Evolutionary conservation across 2,329 filamentous ascomycete species (phyloP).

Genomic region (Hirsutella thompsonii): DNA sequence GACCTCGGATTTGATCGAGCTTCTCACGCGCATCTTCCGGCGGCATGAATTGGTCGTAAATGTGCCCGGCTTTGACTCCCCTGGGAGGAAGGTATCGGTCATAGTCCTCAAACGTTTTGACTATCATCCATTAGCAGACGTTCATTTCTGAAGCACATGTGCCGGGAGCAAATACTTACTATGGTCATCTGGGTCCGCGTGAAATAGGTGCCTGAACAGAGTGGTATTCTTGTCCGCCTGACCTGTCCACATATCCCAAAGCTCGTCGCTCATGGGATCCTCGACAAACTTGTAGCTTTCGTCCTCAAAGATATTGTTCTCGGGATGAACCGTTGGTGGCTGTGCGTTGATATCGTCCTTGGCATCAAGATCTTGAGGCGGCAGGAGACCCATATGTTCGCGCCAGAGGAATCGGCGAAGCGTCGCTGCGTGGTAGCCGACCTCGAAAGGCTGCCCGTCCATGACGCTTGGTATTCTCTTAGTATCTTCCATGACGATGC

Average conservation of each 20-base stretch:
- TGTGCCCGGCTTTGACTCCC: constrained; percentile 68
- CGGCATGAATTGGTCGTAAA: constrained; percentile 70
- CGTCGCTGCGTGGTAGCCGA: constrained; percentile 70
- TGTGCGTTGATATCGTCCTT: constrained; percentile 58
- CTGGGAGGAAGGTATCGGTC: constrained; percentile 61
- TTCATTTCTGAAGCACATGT: background rate
- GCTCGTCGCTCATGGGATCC: constrained; percentile 54
- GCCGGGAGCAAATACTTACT: constrained; percentile 30
- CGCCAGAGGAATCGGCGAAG: constrained; percentile 76
- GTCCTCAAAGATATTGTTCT: constrained; percentile 50
- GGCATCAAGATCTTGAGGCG: constrained; percentile 57
- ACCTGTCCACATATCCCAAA: constrained; percentile 57
- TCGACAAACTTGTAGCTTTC: constrained; percentile 52
- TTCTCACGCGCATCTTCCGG: constrained; percentile 60
- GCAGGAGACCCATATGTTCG: constrained; percentile 76
- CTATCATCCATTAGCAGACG: constrained; percentile 21
- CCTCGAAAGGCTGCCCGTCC: constrained; percentile 65
- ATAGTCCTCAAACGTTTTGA: constrained; percentile 85
- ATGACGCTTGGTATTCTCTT: constrained; percentile 59
- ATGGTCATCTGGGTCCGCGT: constrained; percentile 78
- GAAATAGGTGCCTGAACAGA: constrained; percentile 68
- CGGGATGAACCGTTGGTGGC: constrained; percentile 52
- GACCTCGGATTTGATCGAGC: constrained; percentile 69
- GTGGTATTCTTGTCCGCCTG: constrained; percentile 60
- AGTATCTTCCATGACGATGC: constrained; percentile 80